phyloP scores from a whole-genome alignment of 2,329 filamentous ascomycete genomes.

The Aspergillus bombycis region DNA sequence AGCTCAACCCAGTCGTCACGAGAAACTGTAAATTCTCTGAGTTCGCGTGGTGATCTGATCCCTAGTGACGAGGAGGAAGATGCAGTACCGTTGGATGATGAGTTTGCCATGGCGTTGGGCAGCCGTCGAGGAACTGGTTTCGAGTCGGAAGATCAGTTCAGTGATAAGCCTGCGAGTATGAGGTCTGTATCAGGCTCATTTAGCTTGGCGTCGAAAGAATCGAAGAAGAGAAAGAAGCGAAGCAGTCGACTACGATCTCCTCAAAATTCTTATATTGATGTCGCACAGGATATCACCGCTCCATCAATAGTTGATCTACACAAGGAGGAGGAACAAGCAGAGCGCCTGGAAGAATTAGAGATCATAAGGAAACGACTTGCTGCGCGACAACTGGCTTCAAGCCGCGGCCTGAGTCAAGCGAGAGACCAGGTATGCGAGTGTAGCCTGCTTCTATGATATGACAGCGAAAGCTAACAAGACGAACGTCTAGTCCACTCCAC shows the following conservation, averaged over 20 bases:
- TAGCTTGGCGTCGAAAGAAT: constrained; percentile 51
- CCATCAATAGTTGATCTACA: constrained; percentile 59
- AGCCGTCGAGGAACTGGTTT: constrained; percentile 65
- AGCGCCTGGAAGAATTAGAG: constrained; percentile 59
- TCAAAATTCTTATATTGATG: constrained; percentile 28
- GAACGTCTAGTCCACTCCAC: constrained; percentile 16
- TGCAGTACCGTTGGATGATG: constrained; percentile 88
- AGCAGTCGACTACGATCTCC: constrained; percentile 31
- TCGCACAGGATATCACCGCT: constrained; percentile 37
- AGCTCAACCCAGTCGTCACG: constrained; percentile 80
- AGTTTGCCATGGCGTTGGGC: constrained; percentile 79
- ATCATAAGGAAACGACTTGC: constrained; percentile 57
- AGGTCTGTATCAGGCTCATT: constrained; percentile 51
- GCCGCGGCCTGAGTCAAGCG: constrained; percentile 51
- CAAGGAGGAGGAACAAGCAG: constrained; percentile 59
- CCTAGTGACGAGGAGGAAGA: constrained; percentile 93
- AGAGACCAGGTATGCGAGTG: constrained; percentile 33
- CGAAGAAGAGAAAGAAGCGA: constrained; percentile 36
- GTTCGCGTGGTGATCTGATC: constrained; percentile 87
- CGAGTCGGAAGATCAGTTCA: constrained; percentile 69
- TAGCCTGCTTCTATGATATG: not conserved
- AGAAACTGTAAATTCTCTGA: constrained; percentile 80
- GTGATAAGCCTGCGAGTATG: constrained; percentile 57
- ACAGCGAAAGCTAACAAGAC: constrained; percentile 8
- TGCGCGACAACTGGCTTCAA: constrained; percentile 58